A percentile compares a stretch with the other conserved stretches of the same genome.
These are phyloP conservation scores for Sutorius eximius DNA, from an alignment of 1,284 basidiomycete species.

Conservation along the genomic window DNA sequence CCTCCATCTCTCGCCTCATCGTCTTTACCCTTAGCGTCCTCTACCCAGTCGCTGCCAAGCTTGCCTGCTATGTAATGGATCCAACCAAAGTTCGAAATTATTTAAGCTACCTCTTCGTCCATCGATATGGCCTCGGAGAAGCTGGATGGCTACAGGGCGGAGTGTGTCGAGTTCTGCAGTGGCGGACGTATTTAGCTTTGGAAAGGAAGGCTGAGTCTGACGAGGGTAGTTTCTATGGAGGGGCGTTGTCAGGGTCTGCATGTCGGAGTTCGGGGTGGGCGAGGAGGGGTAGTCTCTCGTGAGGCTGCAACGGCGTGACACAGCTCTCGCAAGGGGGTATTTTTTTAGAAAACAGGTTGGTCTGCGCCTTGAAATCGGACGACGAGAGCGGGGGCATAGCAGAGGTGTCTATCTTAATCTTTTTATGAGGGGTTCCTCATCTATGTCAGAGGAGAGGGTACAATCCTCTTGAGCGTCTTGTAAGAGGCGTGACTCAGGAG, in stretches of 20 bases:
- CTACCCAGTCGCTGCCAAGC: background rate
- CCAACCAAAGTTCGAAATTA: background rate
- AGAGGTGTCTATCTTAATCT: background rate
- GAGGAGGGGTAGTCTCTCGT: background rate
- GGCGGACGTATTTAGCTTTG: background rate
- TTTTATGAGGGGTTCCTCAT: background rate
- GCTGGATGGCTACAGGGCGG: no score
- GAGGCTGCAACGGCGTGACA: background rate
- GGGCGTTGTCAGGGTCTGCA: background rate
- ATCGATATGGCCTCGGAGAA: no score
- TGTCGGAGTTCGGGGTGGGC: background rate
- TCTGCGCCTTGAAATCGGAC: background rate
- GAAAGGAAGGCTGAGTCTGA: background rate
- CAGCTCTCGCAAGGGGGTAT: background rate
- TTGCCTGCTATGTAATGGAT: background rate
- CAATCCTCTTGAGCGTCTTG: background rate
- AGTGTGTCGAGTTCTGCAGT: no score
- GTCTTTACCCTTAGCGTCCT: constrained; percentile 1
- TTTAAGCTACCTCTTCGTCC: background rate
- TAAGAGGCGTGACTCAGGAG: no score
- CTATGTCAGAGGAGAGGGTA: background rate
- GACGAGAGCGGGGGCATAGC: background rate
- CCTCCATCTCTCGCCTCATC: no score
- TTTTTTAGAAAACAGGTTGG: background rate
- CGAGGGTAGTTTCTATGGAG: background rate